Conservation (phyloP, 345 rosid genomes). For the Camelina sativa region DNA sequence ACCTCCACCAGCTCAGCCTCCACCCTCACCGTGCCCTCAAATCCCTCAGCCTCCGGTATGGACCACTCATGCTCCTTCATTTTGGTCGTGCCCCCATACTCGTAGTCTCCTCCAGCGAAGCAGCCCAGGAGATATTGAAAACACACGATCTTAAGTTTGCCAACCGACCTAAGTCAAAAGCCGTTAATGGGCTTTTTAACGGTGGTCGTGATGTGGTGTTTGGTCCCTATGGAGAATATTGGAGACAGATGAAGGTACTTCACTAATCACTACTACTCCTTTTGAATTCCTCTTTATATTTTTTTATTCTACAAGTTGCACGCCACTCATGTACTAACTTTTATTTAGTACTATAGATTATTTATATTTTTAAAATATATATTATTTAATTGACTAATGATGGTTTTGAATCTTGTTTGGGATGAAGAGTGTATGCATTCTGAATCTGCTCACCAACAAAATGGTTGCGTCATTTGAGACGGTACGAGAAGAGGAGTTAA, state of each 20-base stretch:
- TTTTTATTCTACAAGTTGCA: background rate
- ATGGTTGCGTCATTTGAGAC: slow-evolving; percentile 50
- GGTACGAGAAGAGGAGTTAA: slow-evolving; percentile 57
- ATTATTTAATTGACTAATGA: background rate
- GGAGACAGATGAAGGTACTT: slow-evolving; percentile 60
- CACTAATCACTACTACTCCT: background rate
- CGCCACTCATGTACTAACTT: background rate
- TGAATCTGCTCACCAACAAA: slow-evolving; percentile 52
- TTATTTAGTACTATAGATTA: too few species aligned
- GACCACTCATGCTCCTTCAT: slow-evolving; percentile 64
- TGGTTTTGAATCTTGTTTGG: background rate
- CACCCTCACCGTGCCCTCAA: slow-evolving; percentile 54
- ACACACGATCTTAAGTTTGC: slow-evolving; percentile 60
- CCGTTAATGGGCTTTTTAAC: slow-evolving; percentile 42
- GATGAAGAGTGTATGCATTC: slow-evolving; percentile 51
- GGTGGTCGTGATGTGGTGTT: slow-evolving; percentile 44
- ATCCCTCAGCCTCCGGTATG: slow-evolving; percentile 46
- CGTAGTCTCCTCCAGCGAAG: slow-evolving; percentile 57
- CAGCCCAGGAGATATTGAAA: slow-evolving; percentile 53
- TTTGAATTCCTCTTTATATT: background rate
- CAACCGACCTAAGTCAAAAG: slow-evolving; percentile 46
- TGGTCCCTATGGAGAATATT: slow-evolving; percentile 67
- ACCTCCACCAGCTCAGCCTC: slow-evolving; percentile 57
- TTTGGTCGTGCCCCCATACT: slow-evolving; percentile 54
- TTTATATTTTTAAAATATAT: background rate